Base-by-base conservation (phyloP, 2,329 filamentous ascomycete species). In the Exophiala spinifera region DNA sequence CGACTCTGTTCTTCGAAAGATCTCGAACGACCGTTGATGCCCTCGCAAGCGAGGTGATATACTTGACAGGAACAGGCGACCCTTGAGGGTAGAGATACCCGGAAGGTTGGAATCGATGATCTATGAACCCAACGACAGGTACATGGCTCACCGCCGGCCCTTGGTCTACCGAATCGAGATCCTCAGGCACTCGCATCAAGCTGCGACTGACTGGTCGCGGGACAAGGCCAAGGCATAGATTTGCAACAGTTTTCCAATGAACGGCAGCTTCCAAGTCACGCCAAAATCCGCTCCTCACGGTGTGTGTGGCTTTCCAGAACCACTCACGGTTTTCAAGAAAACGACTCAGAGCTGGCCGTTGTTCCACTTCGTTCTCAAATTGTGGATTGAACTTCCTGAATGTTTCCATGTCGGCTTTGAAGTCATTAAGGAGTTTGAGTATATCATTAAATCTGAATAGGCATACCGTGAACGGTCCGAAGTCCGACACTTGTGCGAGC, bases 31-130 rank as follows among this genome's bases (percentile, higher is more conserved):
- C 42, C 11, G 19, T 33, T 13, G n/a, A 11, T n/a, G 43, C 40
- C 15, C n/a, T 14, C 6, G 25, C 40, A 8, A 28, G 13, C 14
- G 44, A 33, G 14, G 46, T 43, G 13, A 55, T 34, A 33, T 48
- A 55, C 19, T 52, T 45, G 19, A 58, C 43, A 6, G 56, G 56
- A 5, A 55, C 46, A 31, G 49, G 20, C 17, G 37, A 14, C 5
- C 46, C 49, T 15, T 43, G 37, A 14, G 56, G 52, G 44, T 58
- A 58, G 11, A 58, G 49, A 15, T 43, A 20, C n/a, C 17, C 33
- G 19, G 51, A 40, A 15, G 14, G 45, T n/a, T 14, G 20, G 47
- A 51, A 57, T 6, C 47, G 55, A 25, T 15, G 21, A 15, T 21
- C n/a, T 25, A 21, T 25, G 3, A 15, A 25, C 7, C n/a, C 23